These are phyloP conservation scores for Pseudodiploospora longispora DNA, from an alignment of 2,329 filamentous ascomycete genomes.

Conservation along the genomic window DNA sequence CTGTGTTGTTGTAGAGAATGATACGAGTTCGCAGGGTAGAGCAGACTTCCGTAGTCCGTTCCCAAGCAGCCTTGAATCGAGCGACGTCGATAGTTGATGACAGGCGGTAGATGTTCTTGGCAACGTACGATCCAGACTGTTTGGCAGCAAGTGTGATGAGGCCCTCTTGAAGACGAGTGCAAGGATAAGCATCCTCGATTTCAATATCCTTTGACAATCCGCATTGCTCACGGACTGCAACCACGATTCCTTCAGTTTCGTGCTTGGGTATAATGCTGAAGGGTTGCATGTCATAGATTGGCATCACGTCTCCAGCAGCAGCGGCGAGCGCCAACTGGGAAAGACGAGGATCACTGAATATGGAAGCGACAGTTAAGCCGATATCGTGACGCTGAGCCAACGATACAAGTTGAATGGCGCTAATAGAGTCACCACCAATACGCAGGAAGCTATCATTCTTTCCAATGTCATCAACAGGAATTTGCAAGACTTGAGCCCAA, in stretches of 20 bases:
- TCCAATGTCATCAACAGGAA: not conserved
- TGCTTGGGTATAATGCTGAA: not conserved
- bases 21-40: too few species aligned
- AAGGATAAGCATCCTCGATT: too few species aligned
- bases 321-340: not conserved
- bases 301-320: not conserved
- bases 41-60: too few species aligned
- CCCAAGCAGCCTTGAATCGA: not conserved
- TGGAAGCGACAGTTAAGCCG: not conserved
- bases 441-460: not conserved
- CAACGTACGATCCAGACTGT: too few species aligned
- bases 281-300: not conserved
- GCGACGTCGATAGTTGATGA: too few species aligned
- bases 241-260: not conserved
- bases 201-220: not conserved
- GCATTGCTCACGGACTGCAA: not conserved
- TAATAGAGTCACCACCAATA: not conserved
- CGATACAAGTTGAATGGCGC: not conserved
- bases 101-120: too few species aligned
- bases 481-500: not conserved
- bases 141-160: too few species aligned
- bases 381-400: not conserved
- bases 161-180: too few species aligned
- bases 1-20: too few species aligned
- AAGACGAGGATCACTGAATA: not conserved